Percentiles rank a stretch among this genome's conserved stretches.
Evolutionary conservation across 2,329 filamentous ascomycete genomes (phyloP).

Genomic region (Scytalidium sp.): DNA sequence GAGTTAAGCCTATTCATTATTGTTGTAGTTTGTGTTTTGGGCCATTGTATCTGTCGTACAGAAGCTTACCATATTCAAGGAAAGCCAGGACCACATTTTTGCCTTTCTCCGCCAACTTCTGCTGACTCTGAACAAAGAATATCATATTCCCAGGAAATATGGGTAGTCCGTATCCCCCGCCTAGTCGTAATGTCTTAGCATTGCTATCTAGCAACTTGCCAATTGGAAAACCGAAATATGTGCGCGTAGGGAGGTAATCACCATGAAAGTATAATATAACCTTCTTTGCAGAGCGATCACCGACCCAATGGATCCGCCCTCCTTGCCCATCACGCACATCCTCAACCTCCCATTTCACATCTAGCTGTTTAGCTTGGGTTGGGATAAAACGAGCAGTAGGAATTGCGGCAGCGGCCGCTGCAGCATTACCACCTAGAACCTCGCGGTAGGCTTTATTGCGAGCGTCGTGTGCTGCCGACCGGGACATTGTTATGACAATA

Average conservation of each 20-base stretch:
- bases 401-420: not conserved
- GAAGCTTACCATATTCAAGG: not conserved
- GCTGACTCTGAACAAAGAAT: not conserved
- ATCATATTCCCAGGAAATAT: not conserved
- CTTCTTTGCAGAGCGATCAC: not conserved
- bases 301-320: not conserved
- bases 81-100: not conserved
- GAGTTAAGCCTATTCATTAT: not conserved
- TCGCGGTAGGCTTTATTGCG: not conserved
- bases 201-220: not conserved
- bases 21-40: not conserved
- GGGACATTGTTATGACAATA: conserved; percentile 10
- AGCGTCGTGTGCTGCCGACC: not conserved
- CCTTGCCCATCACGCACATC: not conserved
- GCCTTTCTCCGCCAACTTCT: too few species aligned
- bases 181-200: too few species aligned
- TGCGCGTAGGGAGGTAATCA: too few species aligned
- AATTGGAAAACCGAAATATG: not conserved
- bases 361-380: not conserved
- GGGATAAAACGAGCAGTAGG: not conserved
- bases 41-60: not conserved
- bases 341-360: not conserved
- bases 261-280: not conserved
- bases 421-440: not conserved
- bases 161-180: not conserved